Evolutionary conservation across 768 basidiomycete genomes (phyloP).

Genomic region (Candolleomyces aberdarensis): DNA sequence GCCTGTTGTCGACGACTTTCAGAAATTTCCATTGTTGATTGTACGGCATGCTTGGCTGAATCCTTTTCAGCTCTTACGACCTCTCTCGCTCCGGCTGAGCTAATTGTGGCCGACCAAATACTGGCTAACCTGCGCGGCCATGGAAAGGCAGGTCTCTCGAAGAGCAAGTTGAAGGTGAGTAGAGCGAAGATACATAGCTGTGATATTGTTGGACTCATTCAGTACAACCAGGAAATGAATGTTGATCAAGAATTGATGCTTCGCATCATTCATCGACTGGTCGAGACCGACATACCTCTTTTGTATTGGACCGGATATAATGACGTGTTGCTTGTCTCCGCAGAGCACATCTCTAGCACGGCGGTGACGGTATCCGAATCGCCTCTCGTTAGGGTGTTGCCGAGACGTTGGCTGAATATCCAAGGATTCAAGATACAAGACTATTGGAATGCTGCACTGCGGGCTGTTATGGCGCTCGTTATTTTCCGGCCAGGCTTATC

Average conservation of each 20-base stretch:
- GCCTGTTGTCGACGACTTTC: slow-evolving; percentile 46
- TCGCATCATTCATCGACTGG: slow-evolving; percentile 26
- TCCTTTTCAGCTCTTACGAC: slow-evolving; percentile 29
- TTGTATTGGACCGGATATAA: slow-evolving; percentile 69
- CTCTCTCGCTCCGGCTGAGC: background rate
- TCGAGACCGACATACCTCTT: slow-evolving; percentile 47
- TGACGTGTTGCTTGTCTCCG: slow-evolving; percentile 52
- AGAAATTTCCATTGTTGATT: slow-evolving; percentile 38
- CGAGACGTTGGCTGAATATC: slow-evolving; percentile 77
- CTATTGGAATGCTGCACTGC: slow-evolving; percentile 69
- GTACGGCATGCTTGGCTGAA: slow-evolving; percentile 42
- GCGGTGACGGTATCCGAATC: slow-evolving; percentile 49
- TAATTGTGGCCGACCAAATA: background rate
- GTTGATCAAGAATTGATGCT: background rate
- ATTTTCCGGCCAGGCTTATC: slow-evolving; percentile 72
- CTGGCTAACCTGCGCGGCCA: background rate
- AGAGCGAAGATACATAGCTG: background rate
- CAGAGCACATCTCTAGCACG: slow-evolving; percentile 51
- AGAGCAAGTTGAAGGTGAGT: background rate
- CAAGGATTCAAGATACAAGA: slow-evolving; percentile 56
- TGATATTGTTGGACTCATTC: background rate
- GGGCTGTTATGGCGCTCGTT: slow-evolving; percentile 64
- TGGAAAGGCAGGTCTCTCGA: background rate
- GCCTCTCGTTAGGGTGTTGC: slow-evolving; percentile 47
- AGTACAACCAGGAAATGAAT: background rate